Conservation (phyloP, 306 rosid genomes). For the Clitoria ternatea region DNA sequence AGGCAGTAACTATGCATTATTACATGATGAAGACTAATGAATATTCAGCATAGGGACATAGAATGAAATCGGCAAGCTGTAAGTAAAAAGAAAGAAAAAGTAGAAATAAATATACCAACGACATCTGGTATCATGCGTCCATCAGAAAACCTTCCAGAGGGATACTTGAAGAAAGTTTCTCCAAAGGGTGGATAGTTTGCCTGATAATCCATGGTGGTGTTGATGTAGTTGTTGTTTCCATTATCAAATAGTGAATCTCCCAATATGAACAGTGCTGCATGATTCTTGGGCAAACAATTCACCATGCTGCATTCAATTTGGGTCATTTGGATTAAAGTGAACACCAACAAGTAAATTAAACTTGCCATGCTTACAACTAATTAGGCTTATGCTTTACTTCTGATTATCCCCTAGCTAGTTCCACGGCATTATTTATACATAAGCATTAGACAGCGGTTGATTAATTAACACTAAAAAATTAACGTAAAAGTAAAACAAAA, state of each 20-base stretch:
- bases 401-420: too few relatives aligned
- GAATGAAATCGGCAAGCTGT: too few relatives aligned
- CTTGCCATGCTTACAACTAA: not conserved
- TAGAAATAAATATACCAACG: too few relatives aligned
- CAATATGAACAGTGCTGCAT: constrained; percentile 34
- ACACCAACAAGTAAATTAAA: not conserved
- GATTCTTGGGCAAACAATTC: not conserved
- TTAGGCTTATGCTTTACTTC: too few relatives aligned
- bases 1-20: too few relatives aligned
- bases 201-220: not conserved
- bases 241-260: constrained; percentile 49
- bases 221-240: constrained; percentile 50
- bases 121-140: constrained; percentile 38
- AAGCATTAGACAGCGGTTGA: too few relatives aligned
- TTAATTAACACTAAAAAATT: too few relatives aligned
- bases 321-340: not conserved
- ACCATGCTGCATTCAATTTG: not conserved
- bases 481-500: too few relatives aligned
- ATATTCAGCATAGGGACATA: too few relatives aligned
- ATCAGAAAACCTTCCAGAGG: constrained; percentile 35
- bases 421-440: too few relatives aligned
- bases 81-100: too few relatives aligned
- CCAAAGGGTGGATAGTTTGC: constrained; percentile 35
- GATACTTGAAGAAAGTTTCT: constrained; percentile 28
- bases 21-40: too few relatives aligned